Base-by-base conservation (phyloP, 2,329 filamentous ascomycete genomes). In the Colletotrichum kahawae region DNA sequence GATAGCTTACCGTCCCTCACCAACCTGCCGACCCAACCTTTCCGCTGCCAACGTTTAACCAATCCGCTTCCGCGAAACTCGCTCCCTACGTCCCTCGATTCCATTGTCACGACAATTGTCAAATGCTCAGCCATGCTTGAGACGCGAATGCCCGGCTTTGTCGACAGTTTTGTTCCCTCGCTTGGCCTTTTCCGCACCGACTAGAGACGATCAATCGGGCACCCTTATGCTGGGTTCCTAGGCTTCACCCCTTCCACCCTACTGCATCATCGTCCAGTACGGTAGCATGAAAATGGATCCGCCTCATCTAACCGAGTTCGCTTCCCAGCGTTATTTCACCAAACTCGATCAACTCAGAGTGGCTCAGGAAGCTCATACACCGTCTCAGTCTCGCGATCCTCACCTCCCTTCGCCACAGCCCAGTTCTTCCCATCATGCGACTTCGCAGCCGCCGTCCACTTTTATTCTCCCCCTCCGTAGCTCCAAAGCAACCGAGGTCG, bases 231-330 rank as follows among this genome's bases (percentile, higher is more conserved):
- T 70, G 36, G 31, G 21, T 66, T 67, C 59, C 9, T 60, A 31
- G 56, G 69, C 43, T 21, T 67, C 33, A 38, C 56, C 24, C 78
- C 77, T 74, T 59, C 67, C 74, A 72, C 54, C 68, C 74, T 56
- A 78, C 78, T 77, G 76, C 67, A 70, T 57, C 66, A 79, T 78
- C 62, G 76, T 67, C 54, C 73, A 73, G 64, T 24, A 38, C 62
- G 31, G 59, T 62, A 71, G 74, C 77, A 77, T 79, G 82, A 82
- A 83, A 80, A 92, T 92, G 90, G 91, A 93, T 77, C 90, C 90
- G 79, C 87, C 89, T 78, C 91, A 92, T 77, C 87, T 92, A 76
- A 92, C 91, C 75, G 92, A 93, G 82, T 93, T 93, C 83, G 92
- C 91, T 76, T 93, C 92, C 59, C 87, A 90, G 82, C 90, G 90